Evolutionary conservation across 768 basidiomycete genomes (phyloP).

Genomic region (Phlebiopsis flavidoalba): DNA sequence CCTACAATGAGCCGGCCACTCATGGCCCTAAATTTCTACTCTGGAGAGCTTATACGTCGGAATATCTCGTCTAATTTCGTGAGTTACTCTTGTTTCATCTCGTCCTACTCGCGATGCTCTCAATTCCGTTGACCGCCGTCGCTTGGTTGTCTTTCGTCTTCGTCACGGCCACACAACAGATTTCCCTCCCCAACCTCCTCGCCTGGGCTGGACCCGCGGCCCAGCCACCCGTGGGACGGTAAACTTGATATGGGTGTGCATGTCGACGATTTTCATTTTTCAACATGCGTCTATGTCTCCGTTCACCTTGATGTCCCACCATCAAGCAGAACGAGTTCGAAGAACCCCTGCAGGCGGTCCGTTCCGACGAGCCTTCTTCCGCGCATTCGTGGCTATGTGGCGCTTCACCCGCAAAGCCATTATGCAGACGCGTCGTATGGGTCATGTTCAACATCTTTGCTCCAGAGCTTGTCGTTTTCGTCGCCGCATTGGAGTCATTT

Average conservation of each 20-base stretch:
- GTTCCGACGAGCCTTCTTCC: not conserved
- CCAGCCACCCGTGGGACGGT: too few relatives aligned
- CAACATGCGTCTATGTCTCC: slow-evolving; percentile 1
- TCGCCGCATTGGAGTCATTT: not conserved
- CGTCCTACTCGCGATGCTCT: too few relatives aligned
- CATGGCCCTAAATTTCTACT: too few relatives aligned
- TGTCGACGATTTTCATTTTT: not conserved
- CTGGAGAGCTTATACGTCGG: too few relatives aligned
- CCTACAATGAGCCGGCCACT: too few relatives aligned
- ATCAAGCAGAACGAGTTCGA: not conserved
- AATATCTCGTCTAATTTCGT: too few relatives aligned
- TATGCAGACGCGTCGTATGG: not conserved
- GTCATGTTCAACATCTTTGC: not conserved
- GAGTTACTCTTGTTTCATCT: too few relatives aligned
- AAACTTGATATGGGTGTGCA: not conserved
- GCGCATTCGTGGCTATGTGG: not conserved
- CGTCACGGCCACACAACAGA: too few relatives aligned
- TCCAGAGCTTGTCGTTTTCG: not conserved
- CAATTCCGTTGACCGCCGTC: too few relatives aligned
- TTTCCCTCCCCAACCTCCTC: too few relatives aligned
- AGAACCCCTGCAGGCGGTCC: not conserved
- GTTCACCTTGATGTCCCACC: not conserved
- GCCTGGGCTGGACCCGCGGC: too few relatives aligned
- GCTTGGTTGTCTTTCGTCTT: too few relatives aligned
- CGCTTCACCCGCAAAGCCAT: not conserved